These are phyloP conservation scores for Pinus tabuliformis DNA, from an alignment of 75 land plant genomes.

Conservation along the genomic window DNA sequence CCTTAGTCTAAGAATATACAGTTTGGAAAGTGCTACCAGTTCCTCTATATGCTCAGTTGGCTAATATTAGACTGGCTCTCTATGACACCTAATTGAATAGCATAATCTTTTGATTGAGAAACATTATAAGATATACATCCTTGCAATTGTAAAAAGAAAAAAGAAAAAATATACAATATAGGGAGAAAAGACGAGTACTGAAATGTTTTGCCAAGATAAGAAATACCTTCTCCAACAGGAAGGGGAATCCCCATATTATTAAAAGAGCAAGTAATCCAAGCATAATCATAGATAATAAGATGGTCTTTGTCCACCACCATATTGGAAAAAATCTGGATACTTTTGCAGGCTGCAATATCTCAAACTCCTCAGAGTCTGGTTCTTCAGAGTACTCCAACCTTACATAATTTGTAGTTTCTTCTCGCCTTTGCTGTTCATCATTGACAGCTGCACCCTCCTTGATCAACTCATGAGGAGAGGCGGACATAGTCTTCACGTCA, in stretches of 20 bases:
- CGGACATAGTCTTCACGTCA: not conserved
- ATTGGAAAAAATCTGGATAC: slow-evolving; percentile 2
- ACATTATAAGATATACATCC: too few species aligned
- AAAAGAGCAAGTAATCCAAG: not conserved
- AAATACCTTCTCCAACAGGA: slow-evolving; percentile 6
- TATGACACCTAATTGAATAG: too few species aligned
- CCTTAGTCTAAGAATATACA: too few species aligned
- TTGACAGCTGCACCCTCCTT: not conserved
- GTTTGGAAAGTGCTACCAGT: too few species aligned
- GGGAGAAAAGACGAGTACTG: not conserved
- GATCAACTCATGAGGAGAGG: slow-evolving; percentile 2
- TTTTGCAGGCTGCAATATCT: not conserved
- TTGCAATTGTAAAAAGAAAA: not conserved
- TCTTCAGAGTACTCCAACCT: slow-evolving; percentile 4
- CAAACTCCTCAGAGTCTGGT: slow-evolving; percentile 1
- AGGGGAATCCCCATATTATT: not conserved
- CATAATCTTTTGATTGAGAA: too few species aligned
- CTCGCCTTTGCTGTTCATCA: slow-evolving; percentile 3
- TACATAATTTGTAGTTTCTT: slow-evolving; percentile 6
- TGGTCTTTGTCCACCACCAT: slow-evolving; percentile 2
- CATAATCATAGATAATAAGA: slow-evolving; percentile 1
- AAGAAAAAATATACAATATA: not conserved
- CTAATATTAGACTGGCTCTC: too few species aligned
- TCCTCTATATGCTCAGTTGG: too few species aligned
- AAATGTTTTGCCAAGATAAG: not conserved